These are phyloP conservation scores for Chloris gayana DNA, from an alignment of 176 grass and related monocot species.

Conservation along the genomic window DNA sequence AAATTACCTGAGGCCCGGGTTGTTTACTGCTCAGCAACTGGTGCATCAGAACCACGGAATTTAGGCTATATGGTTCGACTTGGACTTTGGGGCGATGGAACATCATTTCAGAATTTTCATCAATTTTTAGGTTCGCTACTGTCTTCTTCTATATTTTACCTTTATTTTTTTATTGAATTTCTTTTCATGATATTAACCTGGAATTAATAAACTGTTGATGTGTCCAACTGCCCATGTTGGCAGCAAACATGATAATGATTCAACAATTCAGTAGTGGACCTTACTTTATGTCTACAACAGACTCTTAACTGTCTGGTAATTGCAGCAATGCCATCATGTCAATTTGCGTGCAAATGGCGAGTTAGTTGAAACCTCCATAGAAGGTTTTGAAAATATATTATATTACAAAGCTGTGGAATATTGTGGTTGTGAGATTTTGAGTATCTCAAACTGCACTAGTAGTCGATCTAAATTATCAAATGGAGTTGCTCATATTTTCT, in stretches of 20 bases:
- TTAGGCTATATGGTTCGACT: constrained; percentile 98
- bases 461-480: constrained; percentile 32
- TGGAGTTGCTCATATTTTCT: constrained; percentile 26
- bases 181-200: constrained; percentile 3
- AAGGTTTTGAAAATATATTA: constrained; percentile 28
- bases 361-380: constrained; percentile 9
- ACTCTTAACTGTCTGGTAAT: not conserved
- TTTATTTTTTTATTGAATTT: constrained; percentile 37
- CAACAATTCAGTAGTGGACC: constrained; percentile 1
- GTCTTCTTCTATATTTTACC: constrained; percentile 14
- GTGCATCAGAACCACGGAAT: constrained; percentile 97
- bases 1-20: constrained; percentile 83
- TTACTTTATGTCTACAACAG: not conserved
- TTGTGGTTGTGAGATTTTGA: not conserved
- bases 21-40: constrained; percentile 98
- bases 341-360: constrained; percentile 7
- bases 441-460: constrained; percentile 28
- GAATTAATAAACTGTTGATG: constrained; percentile 5
- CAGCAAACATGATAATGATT: constrained; percentile 1
- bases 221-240: constrained; percentile 10
- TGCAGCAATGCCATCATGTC: constrained; percentile 14
- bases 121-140: constrained; percentile 79
- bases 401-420: constrained; percentile 26
- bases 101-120: constrained; percentile 73
- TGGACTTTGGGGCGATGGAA: constrained; percentile 92